Evolutionary conservation across 164 flowering plant species (phyloP).

Genomic region (Litsea cubeba): DNA sequence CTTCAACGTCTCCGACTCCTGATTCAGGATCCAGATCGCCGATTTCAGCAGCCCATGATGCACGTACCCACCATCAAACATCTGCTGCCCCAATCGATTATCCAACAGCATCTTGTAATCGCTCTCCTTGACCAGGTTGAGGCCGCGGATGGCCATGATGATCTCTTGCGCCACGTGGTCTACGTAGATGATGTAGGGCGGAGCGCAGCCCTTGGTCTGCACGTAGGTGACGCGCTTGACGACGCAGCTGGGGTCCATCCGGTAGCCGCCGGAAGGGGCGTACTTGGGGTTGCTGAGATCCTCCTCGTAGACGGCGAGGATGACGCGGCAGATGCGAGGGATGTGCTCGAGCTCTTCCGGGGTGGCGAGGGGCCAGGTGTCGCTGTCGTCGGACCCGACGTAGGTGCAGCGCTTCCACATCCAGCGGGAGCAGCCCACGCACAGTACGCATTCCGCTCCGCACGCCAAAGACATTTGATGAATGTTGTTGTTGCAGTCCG

Average conservation of each 20-base stretch:
- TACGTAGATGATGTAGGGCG: constrained; percentile 75
- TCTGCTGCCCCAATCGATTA: constrained; percentile 62
- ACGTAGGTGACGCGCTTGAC: constrained; percentile 65
- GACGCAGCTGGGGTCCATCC: constrained; percentile 57
- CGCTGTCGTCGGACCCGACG: constrained; percentile 69
- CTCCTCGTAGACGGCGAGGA: constrained; percentile 78
- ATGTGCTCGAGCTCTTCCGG: constrained; percentile 67
- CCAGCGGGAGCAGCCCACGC: constrained; percentile 71
- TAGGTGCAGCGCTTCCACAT: constrained; percentile 84
- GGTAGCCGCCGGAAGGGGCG: constrained; percentile 49
- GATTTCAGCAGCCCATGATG: constrained; percentile 78
- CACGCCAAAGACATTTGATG: constrained; percentile 59
- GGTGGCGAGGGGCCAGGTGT: constrained; percentile 65
- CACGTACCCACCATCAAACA: constrained; percentile 87
- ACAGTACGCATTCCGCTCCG: constrained; percentile 62
- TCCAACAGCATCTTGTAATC: constrained; percentile 72
- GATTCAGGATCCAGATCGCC: constrained; percentile 64
- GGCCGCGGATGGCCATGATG: constrained; percentile 75
- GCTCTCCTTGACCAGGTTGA: constrained; percentile 63
- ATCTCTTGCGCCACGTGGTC: constrained; percentile 67
- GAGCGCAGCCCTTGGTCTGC: constrained; percentile 57
- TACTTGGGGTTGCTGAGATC: constrained; percentile 57
- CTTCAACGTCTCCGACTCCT: constrained; percentile 53
- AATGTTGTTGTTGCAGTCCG: no score
- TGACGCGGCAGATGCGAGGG: constrained; percentile 70